A percentile compares a stretch with the other conserved stretches of the same genome.
These are phyloP conservation scores for Phialemonium atrogriseum DNA, from an alignment of 2,329 filamentous ascomycete genomes.

Conservation along the genomic window DNA sequence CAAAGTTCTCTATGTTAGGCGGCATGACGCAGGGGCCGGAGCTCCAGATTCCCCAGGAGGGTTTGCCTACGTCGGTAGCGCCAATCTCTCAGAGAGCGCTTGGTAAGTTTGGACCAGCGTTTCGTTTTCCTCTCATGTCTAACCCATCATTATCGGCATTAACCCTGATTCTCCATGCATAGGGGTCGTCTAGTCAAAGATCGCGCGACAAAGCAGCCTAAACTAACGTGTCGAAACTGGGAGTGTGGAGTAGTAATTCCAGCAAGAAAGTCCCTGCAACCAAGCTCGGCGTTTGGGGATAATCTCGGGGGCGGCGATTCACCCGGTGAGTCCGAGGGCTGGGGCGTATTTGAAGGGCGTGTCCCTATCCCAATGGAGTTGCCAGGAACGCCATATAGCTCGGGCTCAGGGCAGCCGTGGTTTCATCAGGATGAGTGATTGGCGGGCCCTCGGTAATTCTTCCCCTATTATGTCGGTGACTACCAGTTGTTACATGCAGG, in stretches of 20 bases:
- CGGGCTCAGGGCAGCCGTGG: no score
- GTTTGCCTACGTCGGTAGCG: constrained; percentile 84
- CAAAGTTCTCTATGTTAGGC: constrained; percentile 58
- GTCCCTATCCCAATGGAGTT: constrained; percentile 58
- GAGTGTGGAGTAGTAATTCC: constrained; percentile 84
- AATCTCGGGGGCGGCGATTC: constrained; percentile 1
- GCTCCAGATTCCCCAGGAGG: constrained; percentile 27
- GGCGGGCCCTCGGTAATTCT: no score
- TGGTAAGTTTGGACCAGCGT: constrained; percentile 56
- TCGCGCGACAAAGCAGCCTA: constrained; percentile 55
- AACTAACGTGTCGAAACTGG: constrained; percentile 86
- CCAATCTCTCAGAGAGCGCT: constrained; percentile 87
- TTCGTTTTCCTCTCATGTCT: no score
- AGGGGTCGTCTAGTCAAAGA: constrained; percentile 76
- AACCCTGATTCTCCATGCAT: constrained; percentile 2
- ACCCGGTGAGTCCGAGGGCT: no score
- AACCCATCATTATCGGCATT: no score
- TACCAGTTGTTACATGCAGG: no score
- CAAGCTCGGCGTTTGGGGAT: not conserved
- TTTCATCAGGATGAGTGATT: no score
- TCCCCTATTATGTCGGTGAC: no score
- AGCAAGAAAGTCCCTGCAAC: constrained; percentile 22
- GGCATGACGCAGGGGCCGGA: constrained; percentile 2
- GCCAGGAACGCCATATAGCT: constrained; percentile 43
- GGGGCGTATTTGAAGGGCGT: constrained; percentile 40